A percentile compares a stretch with the other conserved stretches of the same genome.
phyloP scores from a whole-genome alignment of 2,329 filamentous ascomycete genomes.

The Neonectria magnoliae region DNA sequence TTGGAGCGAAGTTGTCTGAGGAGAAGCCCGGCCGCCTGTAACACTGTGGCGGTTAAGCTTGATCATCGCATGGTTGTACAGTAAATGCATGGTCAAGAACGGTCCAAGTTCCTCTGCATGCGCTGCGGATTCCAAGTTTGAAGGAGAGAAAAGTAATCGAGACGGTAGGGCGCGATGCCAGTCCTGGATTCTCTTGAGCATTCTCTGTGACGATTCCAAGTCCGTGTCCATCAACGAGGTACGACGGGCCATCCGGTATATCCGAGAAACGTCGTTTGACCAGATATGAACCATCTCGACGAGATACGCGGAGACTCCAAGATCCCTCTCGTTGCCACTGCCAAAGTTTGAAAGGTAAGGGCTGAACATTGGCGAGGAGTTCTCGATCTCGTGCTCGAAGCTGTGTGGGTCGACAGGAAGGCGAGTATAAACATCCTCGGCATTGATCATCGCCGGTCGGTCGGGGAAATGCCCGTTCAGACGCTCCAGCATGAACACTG shows the following conservation, averaged over 20 bases:
- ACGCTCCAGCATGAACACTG: conserved; percentile 74
- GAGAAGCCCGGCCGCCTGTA: conserved; percentile 49
- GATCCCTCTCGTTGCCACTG: conserved; percentile 38
- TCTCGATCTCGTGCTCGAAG: conserved; percentile 70
- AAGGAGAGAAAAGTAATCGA: conserved; percentile 61
- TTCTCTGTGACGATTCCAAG: conserved; percentile 54
- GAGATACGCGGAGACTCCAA: conserved; percentile 67
- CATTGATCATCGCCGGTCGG: conserved; percentile 65
- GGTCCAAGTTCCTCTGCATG: conserved; percentile 63
- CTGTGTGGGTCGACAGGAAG: conserved; percentile 69
- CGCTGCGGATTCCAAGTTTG: conserved; percentile 67
- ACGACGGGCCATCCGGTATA: conserved; percentile 55
- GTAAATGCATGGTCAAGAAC: conserved; percentile 71
- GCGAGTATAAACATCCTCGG: conserved; percentile 73
- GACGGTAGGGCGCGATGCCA: conserved; percentile 68
- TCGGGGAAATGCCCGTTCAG: conserved; percentile 68
- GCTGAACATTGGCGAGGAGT: conserved; percentile 69
- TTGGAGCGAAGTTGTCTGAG: conserved; percentile 55
- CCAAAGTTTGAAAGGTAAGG: conserved; percentile 48
- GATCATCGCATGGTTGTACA: conserved; percentile 73
- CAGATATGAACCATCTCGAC: conserved; percentile 72
- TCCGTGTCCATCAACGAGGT: conserved; percentile 42
- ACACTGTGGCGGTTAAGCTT: conserved; percentile 71
- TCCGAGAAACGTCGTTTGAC: conserved; percentile 69
- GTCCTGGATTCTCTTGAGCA: conserved; percentile 61